Percentiles rank a stretch among this genome's conserved stretches.
These are phyloP conservation scores for Fusarium pininemorale DNA, from an alignment of 2,329 filamentous ascomycete genomes.

Conservation along the genomic window DNA sequence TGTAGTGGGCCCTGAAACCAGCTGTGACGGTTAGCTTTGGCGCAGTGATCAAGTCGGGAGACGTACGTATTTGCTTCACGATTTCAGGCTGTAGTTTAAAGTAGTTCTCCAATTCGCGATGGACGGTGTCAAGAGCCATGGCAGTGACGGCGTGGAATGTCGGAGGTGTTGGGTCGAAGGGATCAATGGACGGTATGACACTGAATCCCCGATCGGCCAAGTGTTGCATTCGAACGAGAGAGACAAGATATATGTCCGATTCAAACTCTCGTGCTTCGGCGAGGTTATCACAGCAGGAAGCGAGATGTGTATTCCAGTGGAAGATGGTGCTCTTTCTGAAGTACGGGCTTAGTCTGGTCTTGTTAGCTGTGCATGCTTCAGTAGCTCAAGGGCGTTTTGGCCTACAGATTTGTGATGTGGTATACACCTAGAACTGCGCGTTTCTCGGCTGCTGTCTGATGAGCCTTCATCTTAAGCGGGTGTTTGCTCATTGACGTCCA, in stretches of 20 bases:
- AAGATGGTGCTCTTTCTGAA: conserved; percentile 48
- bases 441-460: conserved; percentile 49
- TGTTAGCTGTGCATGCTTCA: background rate
- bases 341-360: conserved; percentile 1
- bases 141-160: conserved; percentile 41
- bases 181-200: conserved; percentile 34
- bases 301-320: conserved; percentile 47
- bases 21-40: conserved; percentile 29
- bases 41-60: rapidly evolving
- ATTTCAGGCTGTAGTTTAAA: conserved; percentile 31
- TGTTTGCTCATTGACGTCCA: conserved; percentile 37
- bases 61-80: conserved; percentile 35
- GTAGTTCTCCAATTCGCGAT: conserved; percentile 47
- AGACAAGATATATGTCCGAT: conserved; percentile 47
- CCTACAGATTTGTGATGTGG: conserved; percentile 49
- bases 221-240: conserved; percentile 48
- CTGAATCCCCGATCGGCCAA: conserved; percentile 44
- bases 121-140: conserved; percentile 47
- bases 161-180: conserved; percentile 29
- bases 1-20: conserved; percentile 48
- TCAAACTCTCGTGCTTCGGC: conserved; percentile 41
- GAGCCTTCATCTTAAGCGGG: conserved; percentile 10
- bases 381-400: rapidly evolving
- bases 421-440: conserved; percentile 53
- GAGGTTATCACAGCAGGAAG: conserved; percentile 47